Conservation (phyloP, 371 early-diverging fungal genomes). For the Globomyces sp. region DNA sequence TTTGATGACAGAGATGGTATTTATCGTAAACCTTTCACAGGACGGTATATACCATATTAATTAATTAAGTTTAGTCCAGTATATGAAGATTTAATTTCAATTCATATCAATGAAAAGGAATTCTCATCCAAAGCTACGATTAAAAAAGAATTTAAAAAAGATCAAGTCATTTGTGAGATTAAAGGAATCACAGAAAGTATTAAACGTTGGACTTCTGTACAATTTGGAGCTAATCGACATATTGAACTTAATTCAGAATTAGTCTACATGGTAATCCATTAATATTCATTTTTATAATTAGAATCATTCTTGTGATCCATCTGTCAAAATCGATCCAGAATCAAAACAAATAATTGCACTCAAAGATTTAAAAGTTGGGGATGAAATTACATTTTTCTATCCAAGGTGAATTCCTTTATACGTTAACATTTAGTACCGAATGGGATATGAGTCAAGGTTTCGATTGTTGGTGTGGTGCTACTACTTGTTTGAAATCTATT, state of each 20-base stretch:
- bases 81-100: not conserved
- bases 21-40: too few species aligned
- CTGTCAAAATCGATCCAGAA: slow-evolving; percentile 58
- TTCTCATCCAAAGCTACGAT: slow-evolving; percentile 8
- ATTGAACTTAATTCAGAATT: slow-evolving; percentile 71
- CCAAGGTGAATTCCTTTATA: slow-evolving; percentile 32
- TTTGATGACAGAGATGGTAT: too few species aligned
- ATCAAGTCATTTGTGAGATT: not conserved
- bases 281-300: slow-evolving; percentile 23
- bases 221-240: slow-evolving; percentile 59
- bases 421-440: slow-evolving; percentile 48
- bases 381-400: slow-evolving; percentile 78
- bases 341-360: slow-evolving; percentile 53
- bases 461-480: slow-evolving; percentile 75
- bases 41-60: too few species aligned
- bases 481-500: not conserved
- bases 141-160: slow-evolving; percentile 7
- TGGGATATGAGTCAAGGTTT: slow-evolving; percentile 88
- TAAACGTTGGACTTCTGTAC: slow-evolving; percentile 66
- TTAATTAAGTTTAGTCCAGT: too few species aligned
- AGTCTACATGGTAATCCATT: slow-evolving; percentile 36
- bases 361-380: slow-evolving; percentile 51
- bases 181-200: slow-evolving; percentile 21
- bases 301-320: slow-evolving; percentile 61
- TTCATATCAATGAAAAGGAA: not conserved